These are phyloP conservation scores for Daldinia grandis DNA, from an alignment of 495 filamentous ascomycete species.

Conservation along the genomic window DNA sequence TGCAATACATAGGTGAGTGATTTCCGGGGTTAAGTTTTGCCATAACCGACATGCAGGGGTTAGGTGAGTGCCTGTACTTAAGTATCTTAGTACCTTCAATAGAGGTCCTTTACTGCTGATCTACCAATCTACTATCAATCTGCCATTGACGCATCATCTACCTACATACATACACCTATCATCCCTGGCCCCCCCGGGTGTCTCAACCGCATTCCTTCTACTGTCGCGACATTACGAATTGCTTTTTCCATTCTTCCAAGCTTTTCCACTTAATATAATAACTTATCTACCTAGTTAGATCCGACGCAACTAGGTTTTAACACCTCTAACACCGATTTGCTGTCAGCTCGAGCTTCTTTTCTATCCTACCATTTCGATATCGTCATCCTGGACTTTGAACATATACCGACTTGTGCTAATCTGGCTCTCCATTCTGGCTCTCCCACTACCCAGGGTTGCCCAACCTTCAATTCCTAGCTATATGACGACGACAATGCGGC, in stretches of 20 bases:
- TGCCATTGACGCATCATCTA: constrained; percentile 29
- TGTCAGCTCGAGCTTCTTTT: constrained; percentile 15
- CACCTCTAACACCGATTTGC: constrained; percentile 9
- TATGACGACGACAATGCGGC: constrained; percentile 33
- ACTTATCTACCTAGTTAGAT: no score
- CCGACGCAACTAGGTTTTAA: constrained; percentile 8
- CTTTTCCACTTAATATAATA: neutral
- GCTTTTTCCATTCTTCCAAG: constrained; percentile 10
- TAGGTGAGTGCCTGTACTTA: neutral
- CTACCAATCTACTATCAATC: constrained; percentile 11
- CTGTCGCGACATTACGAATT: constrained; percentile 27
- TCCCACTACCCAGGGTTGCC: constrained; percentile 10
- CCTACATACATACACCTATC: neutral
- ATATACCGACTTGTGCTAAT: neutral
- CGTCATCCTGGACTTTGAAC: constrained; percentile 11
- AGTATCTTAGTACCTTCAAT: no score
- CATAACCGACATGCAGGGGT: constrained; percentile 24
- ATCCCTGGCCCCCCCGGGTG: constrained; percentile 24
- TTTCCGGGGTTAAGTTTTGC: constrained; percentile 13
- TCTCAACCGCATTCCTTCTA: constrained; percentile 32
- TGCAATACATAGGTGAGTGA: neutral
- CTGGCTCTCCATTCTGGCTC: neutral
- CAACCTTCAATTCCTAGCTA: constrained; percentile 7
- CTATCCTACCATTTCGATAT: constrained; percentile 14
- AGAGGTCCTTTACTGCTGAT: constrained; percentile 21